Evolutionary conservation across 208 protist genomes (phyloP), one percentile per base, ranked within the genome.

Genomic region (Trypanosoma grayi): DNA sequence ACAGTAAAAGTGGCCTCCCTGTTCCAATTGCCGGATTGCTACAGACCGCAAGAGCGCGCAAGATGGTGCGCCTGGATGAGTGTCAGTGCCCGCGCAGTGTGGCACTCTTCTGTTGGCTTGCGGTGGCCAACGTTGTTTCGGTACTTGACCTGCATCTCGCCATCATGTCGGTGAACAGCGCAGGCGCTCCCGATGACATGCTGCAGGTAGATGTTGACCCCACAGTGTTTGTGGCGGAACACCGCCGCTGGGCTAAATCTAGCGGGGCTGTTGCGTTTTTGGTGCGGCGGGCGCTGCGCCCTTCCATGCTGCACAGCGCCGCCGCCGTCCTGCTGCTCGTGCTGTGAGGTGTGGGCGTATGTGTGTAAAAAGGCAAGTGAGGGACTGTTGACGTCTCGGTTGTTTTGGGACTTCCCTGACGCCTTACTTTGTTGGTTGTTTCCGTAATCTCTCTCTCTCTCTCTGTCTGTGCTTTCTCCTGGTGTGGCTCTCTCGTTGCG

Each of bases 41-140:
- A 22, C 25, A 45, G 13, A 54, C 30, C 14, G 30, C 13, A 8
- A 43, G 28, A 43, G 20, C 56, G 18, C 22, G 58, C 16, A 28
- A 41, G 2, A 18, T 72, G 31, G 22, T 40, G 7, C 48, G 36
- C 13, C 51, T 72, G 14, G 25, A 55, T 18, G 57, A 56, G 14
- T n/a, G 2, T 41, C 13, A 47, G 7, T 64, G 37, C 14, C 50
- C 51, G 16, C 48, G 51, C 22, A 36, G 22, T 16, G 36, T 72
- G 16, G 50, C 51, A 33, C 50, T 66, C 16, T 65, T 72, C 18
- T 72, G 66, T 36, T 72, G 66, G 66, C 43, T 65, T 41, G 41
- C 43, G 4, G 51, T 51, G 4, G 33, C 66, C 4, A 45, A 51
- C 31, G 16, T 65, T 28, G 13, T 59, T 24, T 62, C 66, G 7